phyloP scores from a whole-genome alignment of 176 grass and related monocot genomes.

The Cymbopogon citratus region DNA sequence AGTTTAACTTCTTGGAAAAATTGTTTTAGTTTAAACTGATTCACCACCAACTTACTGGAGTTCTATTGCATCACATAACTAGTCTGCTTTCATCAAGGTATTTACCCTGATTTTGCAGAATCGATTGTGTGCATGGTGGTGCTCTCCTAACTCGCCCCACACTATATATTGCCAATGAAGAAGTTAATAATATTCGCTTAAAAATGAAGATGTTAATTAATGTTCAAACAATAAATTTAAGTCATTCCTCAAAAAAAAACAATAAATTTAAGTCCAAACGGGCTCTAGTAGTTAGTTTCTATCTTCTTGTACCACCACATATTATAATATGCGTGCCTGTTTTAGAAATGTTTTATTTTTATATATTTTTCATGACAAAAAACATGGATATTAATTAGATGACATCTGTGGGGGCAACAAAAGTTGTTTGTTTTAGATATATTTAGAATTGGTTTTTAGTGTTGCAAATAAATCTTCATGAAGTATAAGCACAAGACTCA shows the following conservation, averaged over 20 bases:
- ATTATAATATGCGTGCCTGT: neutral
- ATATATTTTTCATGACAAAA: neutral
- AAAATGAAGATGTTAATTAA: no score
- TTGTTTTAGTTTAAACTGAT: neutral
- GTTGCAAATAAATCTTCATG: neutral
- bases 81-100: neutral
- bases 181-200: no score
- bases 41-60: neutral
- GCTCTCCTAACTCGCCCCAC: neutral
- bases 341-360: neutral
- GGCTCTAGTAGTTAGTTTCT: no score
- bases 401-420: neutral
- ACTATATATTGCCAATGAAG: no score
- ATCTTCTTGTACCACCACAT: no score
- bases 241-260: no score
- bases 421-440: neutral
- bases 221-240: no score
- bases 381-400: neutral
- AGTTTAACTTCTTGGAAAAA: neutral
- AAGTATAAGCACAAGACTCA: neutral
- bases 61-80: neutral
- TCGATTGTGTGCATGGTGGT: no score
- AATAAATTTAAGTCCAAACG: no score
- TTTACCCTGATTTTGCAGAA: neutral
- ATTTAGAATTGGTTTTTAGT: neutral